Conservation (phyloP, 345 rosid genomes). For the Excoecaria cochinchinensis region DNA sequence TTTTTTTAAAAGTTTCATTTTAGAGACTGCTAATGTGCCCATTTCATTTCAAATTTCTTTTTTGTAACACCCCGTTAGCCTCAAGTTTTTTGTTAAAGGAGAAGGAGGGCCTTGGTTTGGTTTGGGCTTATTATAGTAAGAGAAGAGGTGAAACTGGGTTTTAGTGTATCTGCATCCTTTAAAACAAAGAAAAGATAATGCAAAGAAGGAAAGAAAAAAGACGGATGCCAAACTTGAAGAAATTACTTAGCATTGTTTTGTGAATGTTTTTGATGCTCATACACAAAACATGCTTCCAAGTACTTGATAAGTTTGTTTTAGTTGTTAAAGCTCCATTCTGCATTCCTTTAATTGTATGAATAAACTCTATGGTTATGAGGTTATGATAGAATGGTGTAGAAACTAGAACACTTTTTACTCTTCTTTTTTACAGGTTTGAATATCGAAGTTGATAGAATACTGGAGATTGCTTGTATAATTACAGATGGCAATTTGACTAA, state of each 20-base stretch:
- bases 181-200: neutral
- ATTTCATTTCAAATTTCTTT: too few species aligned
- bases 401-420: conserved; percentile 7
- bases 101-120: neutral
- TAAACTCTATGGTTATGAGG: neutral
- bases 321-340: neutral
- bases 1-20: neutral
- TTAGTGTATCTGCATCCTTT: neutral
- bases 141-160: neutral
- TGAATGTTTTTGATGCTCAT: neutral
- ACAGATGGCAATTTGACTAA: conserved; percentile 75
- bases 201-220: neutral
- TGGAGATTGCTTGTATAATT: conserved; percentile 93
- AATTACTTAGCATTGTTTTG: neutral
- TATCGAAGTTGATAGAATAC: conserved; percentile 72
- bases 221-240: neutral
- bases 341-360: neutral
- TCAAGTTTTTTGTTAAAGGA: neutral
- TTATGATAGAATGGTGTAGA: neutral
- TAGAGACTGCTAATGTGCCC: neutral
- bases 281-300: neutral
- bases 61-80: too few species aligned
- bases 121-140: neutral
- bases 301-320: neutral
- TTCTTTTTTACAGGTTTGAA: conserved; percentile 60